Evolutionary conservation across 129 eudicot species (phyloP), one percentile per base, ranked within the genome.

Genomic region (Glebionis coronaria): DNA sequence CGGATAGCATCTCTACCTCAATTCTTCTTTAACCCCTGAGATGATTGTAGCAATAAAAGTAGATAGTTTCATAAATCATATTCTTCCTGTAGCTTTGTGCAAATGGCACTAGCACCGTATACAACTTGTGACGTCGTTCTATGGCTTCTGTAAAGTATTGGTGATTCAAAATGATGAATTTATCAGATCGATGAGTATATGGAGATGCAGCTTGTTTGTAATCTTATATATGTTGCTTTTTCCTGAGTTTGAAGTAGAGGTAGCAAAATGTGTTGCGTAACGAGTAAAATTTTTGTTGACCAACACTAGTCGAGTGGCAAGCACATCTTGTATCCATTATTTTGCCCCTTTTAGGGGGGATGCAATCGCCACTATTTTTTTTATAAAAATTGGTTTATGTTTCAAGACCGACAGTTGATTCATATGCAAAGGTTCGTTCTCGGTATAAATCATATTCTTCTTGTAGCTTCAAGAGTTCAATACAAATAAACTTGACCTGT

Each of bases 1-100:
- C 82, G 94, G 73, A 91, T 91, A 69, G 90, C 96, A 21, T 91
- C 97, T 60, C 45, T 88, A 23, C 97, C 97, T 0, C 88, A 31
- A 66, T 91, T 91, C 80, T 72, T 87, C 70, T 82, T 83, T 73
- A 87, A 81, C 38, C 46, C 81, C 12, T 68, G 70, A 11, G 92
- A 82, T 70, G 93, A 88, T 78, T 79, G 12, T 9, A 77, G 77
- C 45, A 79, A 59, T 56, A 82, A 71, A 77, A 86, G 74, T 84
- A 58, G 85, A 56, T 79, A 76, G 73, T 25, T 68, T n/a, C 47
- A 44, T 61, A 19, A 9, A 62, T 19, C 56, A 56, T 56, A 56
- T 18, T 55, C 61, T 16, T 63, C 45, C 16, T 15, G 21, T 16
- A 51, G 68, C 59, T 67, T 67, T 12, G 71, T 16, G 58, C 28